Evolutionary conservation across 257 asterid genomes (phyloP).

Genomic region (Haberlea rhodopensis): DNA sequence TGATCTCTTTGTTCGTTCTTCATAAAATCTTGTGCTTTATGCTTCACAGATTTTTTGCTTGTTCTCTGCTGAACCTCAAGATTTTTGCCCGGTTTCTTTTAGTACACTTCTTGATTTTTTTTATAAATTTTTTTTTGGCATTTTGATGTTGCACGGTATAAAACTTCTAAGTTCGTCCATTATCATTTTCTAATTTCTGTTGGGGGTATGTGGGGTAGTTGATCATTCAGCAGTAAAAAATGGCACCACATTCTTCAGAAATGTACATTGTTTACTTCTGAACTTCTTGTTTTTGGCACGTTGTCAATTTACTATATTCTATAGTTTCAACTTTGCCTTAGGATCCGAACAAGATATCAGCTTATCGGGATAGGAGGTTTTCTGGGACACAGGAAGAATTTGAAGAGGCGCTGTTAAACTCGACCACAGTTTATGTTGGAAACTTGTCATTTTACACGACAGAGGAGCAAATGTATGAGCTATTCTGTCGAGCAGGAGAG

Average conservation of each 20-base stretch:
- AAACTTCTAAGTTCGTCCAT: neutral
- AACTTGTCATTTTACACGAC: slow-evolving; percentile 96
- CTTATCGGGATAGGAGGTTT: slow-evolving; percentile 90
- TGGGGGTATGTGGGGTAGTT: neutral
- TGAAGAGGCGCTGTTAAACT: slow-evolving; percentile 68
- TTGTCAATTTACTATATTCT: neutral
- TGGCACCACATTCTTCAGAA: neutral
- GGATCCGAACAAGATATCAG: slow-evolving; percentile 88
- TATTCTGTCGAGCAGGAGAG: slow-evolving; percentile 91
- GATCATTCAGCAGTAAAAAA: neutral
- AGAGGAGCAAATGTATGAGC: slow-evolving; percentile 96
- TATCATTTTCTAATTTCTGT: neutral
- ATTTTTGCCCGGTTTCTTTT: neutral
- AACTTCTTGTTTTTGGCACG: neutral
- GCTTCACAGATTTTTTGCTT: neutral
- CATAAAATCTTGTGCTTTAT: slow-evolving; percentile 9
- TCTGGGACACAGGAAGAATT: slow-evolving; percentile 88
- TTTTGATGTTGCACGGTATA: neutral
- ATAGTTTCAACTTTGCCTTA: slow-evolving; percentile 19
- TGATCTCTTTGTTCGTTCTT: slow-evolving; percentile 16
- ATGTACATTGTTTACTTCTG: slow-evolving; percentile 6
- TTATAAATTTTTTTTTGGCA: neutral
- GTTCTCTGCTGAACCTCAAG: neutral
- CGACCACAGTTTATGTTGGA: slow-evolving; percentile 79
- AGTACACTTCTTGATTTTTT: neutral